Evolutionary conservation across 345 rosid species (phyloP), one percentile per base, ranked within the genome.

Genomic region (Eucalyptus dawsonii): DNA sequence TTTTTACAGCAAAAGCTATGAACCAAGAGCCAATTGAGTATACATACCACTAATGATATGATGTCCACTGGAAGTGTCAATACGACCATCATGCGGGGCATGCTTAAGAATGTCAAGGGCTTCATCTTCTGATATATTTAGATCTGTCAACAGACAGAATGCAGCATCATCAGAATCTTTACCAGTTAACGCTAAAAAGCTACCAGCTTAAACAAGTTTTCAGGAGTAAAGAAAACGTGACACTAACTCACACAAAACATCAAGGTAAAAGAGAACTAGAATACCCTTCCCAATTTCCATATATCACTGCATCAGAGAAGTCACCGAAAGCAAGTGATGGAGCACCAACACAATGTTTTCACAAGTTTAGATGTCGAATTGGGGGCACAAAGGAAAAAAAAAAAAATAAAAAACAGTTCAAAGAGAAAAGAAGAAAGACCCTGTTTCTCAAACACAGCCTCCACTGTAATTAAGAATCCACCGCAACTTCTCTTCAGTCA

Each of bases 61-160:
- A 90, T 45, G 89, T 86, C 93, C 94, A 53, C 47, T 88, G 65
- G 86, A 72, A 72, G 83, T 72, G 12, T 37, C 83, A 37, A 37
- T 37, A 8, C 44, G 62, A 44, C 85, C 65, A 72, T 76, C 62
- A 72, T 29, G 92, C 4, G 94, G 92, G 17, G 92, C 95, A 88
- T 93, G 90, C 67, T 94, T 91, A 86, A 95, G 91, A 91, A 95
- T 92, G 49, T 93, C 95, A 89, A 89, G 86, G 87, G 99, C 97
- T 93, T 95, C 97, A 37, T 87, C 86, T 37, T 93, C 95, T 67
- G 96, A 91, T 89, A 96, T 90, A 25, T 89, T 93, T 40, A 93
- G 72, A 90, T 95, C 98, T 96, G 92, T 50, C 54, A 69, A 47
- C 86, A 60, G 69, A 88, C 42, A 31, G 50, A 87, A 12, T 10